Evolutionary conservation across 1,284 basidiomycete genomes (phyloP).

Genomic region (Heterobasidion occidentale): DNA sequence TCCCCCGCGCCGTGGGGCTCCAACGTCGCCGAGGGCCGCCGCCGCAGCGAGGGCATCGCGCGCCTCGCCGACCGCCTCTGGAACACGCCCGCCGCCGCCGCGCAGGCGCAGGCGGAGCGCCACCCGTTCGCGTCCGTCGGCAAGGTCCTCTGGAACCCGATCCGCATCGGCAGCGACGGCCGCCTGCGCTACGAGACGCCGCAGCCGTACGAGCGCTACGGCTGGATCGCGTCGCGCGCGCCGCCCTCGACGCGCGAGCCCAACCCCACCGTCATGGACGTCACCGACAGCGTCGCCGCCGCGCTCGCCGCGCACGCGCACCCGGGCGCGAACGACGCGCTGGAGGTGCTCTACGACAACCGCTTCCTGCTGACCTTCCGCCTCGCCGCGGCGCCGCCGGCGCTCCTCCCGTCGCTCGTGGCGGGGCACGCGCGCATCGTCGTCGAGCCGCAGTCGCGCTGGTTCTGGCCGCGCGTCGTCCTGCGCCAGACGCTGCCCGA

Average conservation of each 20-base stretch:
- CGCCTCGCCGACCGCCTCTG: constrained; percentile 42
- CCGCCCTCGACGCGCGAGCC: constrained; percentile 6
- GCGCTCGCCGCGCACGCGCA: neutral
- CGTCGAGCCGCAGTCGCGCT: constrained; percentile 21
- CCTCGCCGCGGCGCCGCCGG: constrained; percentile 30
- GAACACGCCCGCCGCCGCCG: constrained; percentile 9
- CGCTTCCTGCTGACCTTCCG: constrained; percentile 47
- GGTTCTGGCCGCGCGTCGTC: constrained; percentile 20
- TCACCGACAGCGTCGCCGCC: neutral
- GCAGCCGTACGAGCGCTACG: constrained; percentile 7
- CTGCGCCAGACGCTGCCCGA: constrained; percentile 6
- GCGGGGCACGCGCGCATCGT: constrained; percentile 6
- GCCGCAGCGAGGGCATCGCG: constrained; percentile 34
- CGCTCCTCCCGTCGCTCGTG: constrained; percentile 5
- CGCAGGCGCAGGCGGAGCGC: constrained; percentile 1
- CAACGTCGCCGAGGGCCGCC: constrained; percentile 45
- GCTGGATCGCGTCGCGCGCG: constrained; percentile 17
- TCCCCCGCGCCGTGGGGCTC: constrained; percentile 73
- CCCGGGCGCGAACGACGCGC: neutral
- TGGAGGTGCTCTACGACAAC: constrained; percentile 49
- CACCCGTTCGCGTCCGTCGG: constrained; percentile 39
- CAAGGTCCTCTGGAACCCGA: constrained; percentile 56
- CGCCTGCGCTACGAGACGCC: constrained; percentile 7
- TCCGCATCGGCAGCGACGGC: constrained; percentile 17
- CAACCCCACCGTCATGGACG: neutral